Conservation (phyloP, 2,329 filamentous ascomycete genomes). For the Penicillium sp. region DNA sequence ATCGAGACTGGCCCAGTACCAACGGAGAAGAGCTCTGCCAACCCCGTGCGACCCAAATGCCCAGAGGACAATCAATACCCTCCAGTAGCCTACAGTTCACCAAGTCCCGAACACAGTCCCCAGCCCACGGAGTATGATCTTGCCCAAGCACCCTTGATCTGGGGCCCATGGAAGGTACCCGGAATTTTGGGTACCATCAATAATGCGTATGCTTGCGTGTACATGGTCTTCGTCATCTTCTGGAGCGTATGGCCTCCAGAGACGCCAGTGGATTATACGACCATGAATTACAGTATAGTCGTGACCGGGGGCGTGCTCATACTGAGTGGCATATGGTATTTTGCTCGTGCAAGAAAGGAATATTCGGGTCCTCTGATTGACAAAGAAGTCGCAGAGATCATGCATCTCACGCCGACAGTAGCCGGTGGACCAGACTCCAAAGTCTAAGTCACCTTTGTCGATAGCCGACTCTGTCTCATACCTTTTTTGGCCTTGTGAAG, state of each 20-base stretch:
- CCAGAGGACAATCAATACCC: constrained; percentile 2
- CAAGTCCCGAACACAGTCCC: constrained; percentile 13
- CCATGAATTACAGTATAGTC: constrained; percentile 47
- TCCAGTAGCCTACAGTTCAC: not conserved
- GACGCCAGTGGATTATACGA: constrained; percentile 27
- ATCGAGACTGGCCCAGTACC: constrained; percentile 4
- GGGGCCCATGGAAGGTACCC: constrained; percentile 53
- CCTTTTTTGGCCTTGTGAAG: too few relatives aligned
- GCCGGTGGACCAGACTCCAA: not conserved
- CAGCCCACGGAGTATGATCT: constrained; percentile 16
- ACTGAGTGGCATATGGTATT: constrained; percentile 46
- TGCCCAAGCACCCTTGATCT: constrained; percentile 34
- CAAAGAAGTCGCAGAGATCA: constrained; percentile 17
- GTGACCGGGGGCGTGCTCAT: constrained; percentile 40
- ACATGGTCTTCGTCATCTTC: constrained; percentile 52
- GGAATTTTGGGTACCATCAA: constrained; percentile 49
- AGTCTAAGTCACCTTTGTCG: too few relatives aligned
- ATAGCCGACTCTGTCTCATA: too few relatives aligned
- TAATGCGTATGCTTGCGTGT: constrained; percentile 50
- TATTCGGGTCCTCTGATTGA: constrained; percentile 45
- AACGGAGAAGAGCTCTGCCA: constrained; percentile 11
- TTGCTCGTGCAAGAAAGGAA: constrained; percentile 36
- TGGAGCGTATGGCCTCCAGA: constrained; percentile 49
- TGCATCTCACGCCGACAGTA: constrained; percentile 14
- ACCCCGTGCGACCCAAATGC: constrained; percentile 13